Evolutionary conservation across 2,329 filamentous ascomycete species (phyloP).

Genomic region (Ampelomyces quisqualis): DNA sequence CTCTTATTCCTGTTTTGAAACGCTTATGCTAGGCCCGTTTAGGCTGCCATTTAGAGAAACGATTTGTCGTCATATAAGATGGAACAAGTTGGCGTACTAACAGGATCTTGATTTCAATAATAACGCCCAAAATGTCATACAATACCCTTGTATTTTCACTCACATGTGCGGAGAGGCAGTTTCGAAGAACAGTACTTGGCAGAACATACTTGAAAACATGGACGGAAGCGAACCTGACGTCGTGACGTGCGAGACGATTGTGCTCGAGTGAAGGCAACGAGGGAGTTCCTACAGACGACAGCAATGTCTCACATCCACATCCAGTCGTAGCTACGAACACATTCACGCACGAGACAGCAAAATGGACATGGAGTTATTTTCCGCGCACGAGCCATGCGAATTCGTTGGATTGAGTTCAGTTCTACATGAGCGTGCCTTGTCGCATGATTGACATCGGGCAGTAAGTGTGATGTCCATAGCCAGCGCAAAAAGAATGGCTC

Average conservation of each 20-base stretch:
- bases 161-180: too few species aligned
- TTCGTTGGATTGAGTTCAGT: constrained; percentile 13
- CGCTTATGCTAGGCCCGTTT: too few species aligned
- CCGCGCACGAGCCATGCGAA: constrained; percentile 30
- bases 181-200: constrained; percentile 5
- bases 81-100: too few species aligned
- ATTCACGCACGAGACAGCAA: not conserved
- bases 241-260: constrained; percentile 2
- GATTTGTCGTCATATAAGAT: too few species aligned
- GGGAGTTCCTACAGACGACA: too few species aligned
- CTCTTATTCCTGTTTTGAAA: too few species aligned
- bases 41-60: too few species aligned
- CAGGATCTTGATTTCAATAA: too few species aligned
- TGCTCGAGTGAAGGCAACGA: constrained; percentile 6
- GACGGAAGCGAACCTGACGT: constrained; percentile 2
- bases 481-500: constrained; percentile 12
- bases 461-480: constrained; percentile 7
- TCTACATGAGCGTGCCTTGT: constrained; percentile 27
- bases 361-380: too few species aligned
- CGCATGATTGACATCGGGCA: constrained; percentile 14
- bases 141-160: too few species aligned
- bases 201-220: constrained; percentile 9
- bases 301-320: too few species aligned
- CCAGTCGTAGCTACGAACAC: not conserved
- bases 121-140: too few species aligned